Base-by-base conservation (phyloP, 2,329 filamentous ascomycete genomes). In the Basipetospora sp. region DNA sequence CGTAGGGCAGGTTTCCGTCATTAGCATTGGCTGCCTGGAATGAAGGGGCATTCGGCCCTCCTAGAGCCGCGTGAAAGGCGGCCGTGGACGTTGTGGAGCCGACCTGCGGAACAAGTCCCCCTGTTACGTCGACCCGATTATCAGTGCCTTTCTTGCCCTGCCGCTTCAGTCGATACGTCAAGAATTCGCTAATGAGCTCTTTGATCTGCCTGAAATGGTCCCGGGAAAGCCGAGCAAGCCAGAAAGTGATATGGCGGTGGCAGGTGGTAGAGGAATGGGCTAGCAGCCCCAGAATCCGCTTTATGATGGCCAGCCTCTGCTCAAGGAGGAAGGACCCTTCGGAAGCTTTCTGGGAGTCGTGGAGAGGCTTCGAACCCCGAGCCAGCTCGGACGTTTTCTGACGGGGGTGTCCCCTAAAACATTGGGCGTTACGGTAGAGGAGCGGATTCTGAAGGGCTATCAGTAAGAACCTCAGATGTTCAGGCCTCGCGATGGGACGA, bases 381-480 rank as follows among this genome's bases (percentile, higher is more conserved):
- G 22, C 22, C 22, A 25, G 22, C 6, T 11, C 22, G 6, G 22
- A 25, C 6, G 11, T 11, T 11, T 11, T 25, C 22, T 6, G 6
- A 6, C 11, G 22, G 11, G 11, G 22, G 6, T 11, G 8, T 27
- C 14, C 26, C 0, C 47, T 42, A 38, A 65, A 70, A 4, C 49
- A 47, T 20, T 53, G 55, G 19, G 53, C 53, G 3, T 56, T 55
- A 1, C 62, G 49, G 43, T 79, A 71, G 8, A 94, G 55, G 3
- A 88, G 63, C 4, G 87, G 87, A 52, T 93, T 94, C 14, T 74
- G 74, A 27, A 90, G 56, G 17, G 92, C 62, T 22, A 94, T 75
- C 13, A 94, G 62, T 14, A 94, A 61, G 53, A 88, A 90, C 5
- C 86, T 71, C 28, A 81, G 62, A 47, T 92, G 76, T 42, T 77